Evolutionary conservation across 768 basidiomycete species (phyloP).

Genomic region (Tricholoma terreum): DNA sequence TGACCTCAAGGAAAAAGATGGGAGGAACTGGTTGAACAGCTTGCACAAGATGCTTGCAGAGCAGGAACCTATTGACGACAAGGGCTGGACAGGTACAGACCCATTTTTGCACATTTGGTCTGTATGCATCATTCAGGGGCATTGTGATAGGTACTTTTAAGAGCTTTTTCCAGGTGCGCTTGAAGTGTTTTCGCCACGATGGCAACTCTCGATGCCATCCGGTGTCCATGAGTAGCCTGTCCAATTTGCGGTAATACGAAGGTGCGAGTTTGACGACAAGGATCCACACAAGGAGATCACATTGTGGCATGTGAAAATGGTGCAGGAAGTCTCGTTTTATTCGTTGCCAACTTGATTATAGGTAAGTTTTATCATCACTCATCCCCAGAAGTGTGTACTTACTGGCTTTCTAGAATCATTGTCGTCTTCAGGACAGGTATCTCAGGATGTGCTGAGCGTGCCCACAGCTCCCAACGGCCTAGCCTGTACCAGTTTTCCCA

Average conservation of each 20-base stretch:
- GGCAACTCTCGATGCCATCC: constrained; percentile 8
- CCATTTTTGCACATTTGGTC: constrained; percentile 11
- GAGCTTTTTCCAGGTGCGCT: constrained; percentile 14
- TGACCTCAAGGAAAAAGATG: constrained; percentile 17
- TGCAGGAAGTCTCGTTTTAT: constrained; percentile 34
- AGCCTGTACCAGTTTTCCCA: background rate
- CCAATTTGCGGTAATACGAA: background rate
- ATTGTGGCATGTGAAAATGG: constrained; percentile 28
- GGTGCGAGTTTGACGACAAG: constrained; percentile 24
- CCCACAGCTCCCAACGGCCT: background rate
- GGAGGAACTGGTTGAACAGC: constrained; percentile 12
- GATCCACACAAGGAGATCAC: constrained; percentile 33
- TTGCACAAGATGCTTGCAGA: constrained; percentile 19
- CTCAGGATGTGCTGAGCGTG: constrained; percentile 4
- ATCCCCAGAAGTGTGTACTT: too few relatives aligned
- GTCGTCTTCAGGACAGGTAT: constrained; percentile 27
- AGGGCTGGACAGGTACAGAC: constrained; percentile 8
- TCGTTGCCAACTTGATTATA: constrained; percentile 25
- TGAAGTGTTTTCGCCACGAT: constrained; percentile 17
- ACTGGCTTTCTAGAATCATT: constrained; percentile 30
- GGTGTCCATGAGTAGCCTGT: background rate
- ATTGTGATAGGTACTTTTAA: constrained; percentile 14
- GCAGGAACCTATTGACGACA: background rate
- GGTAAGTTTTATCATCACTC: too few relatives aligned
- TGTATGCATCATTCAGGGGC: constrained; percentile 16